A percentile compares a stretch with the other conserved stretches of the same genome.
Evolutionary conservation across 2,329 filamentous ascomycete genomes (phyloP).

Genomic region (Xylariaceae sp.): DNA sequence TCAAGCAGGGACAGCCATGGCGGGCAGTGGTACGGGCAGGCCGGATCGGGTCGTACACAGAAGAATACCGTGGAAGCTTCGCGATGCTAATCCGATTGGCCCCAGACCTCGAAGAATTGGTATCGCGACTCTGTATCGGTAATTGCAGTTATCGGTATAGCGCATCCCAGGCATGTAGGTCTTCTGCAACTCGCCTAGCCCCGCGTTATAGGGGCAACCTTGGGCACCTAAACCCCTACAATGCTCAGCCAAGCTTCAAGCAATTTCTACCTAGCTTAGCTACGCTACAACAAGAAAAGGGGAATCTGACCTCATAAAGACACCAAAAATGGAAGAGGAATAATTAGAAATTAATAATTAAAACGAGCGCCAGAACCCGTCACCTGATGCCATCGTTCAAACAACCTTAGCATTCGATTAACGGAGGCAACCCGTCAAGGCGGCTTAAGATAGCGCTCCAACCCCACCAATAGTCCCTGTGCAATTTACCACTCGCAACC

Average conservation of each 20-base stretch:
- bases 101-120: background rate
- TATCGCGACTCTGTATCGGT: background rate
- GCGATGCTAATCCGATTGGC: constrained; percentile 7
- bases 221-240: no score
- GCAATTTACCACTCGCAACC: background rate
- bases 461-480: constrained; percentile 9
- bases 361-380: background rate
- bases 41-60: background rate
- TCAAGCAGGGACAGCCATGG: background rate
- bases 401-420: no score
- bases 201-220: no score
- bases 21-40: background rate
- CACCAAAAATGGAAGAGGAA: background rate
- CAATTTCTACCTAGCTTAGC: no score
- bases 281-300: background rate
- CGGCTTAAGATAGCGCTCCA: background rate
- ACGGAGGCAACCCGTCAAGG: no score
- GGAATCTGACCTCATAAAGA: background rate
- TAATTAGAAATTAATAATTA: background rate
- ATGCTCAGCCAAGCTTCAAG: no score
- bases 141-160: background rate
- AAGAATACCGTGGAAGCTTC: constrained; percentile 1
- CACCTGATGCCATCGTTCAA: background rate
- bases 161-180: background rate
- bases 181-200: background rate